Evolutionary conservation across 2,329 filamentous ascomycete species (phyloP).

Genomic region (Emmonsia crescens): DNA sequence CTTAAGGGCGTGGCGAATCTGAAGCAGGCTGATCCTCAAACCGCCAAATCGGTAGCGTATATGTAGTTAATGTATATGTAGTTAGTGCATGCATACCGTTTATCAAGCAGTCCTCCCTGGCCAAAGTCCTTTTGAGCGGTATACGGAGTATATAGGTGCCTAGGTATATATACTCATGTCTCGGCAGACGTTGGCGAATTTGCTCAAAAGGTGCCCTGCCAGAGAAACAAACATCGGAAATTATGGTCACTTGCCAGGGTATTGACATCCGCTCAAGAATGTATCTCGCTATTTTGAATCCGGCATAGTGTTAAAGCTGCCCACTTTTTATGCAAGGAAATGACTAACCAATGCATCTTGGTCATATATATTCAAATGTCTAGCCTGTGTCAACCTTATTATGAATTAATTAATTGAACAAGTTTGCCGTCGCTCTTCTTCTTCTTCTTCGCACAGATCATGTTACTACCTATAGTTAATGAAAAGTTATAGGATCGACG

Average conservation of each 20-base stretch:
- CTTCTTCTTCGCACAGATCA: neutral
- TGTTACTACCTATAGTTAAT: no score
- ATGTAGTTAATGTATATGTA: no score
- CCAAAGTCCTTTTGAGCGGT: neutral
- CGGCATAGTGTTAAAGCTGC: neutral
- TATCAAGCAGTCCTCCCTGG: neutral
- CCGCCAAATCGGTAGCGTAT: neutral
- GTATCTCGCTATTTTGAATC: neutral
- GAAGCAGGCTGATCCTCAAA: neutral
- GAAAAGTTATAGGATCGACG: neutral
- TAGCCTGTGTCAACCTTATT: no score
- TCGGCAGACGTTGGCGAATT: neutral
- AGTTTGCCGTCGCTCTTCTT: neutral
- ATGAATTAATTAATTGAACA: no score
- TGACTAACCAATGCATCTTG: neutral
- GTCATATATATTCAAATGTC: no score
- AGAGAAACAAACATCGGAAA: no score
- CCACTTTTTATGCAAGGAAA: neutral
- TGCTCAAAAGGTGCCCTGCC: neutral
- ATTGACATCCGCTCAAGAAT: neutral
- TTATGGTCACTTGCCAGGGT: neutral
- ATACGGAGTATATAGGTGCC: no score
- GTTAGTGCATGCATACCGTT: no score
- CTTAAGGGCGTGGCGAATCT: neutral
- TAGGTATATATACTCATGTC: neutral